Base-by-base conservation (phyloP, 164 flowering plant species). In the Vitis rotundifolia region DNA sequence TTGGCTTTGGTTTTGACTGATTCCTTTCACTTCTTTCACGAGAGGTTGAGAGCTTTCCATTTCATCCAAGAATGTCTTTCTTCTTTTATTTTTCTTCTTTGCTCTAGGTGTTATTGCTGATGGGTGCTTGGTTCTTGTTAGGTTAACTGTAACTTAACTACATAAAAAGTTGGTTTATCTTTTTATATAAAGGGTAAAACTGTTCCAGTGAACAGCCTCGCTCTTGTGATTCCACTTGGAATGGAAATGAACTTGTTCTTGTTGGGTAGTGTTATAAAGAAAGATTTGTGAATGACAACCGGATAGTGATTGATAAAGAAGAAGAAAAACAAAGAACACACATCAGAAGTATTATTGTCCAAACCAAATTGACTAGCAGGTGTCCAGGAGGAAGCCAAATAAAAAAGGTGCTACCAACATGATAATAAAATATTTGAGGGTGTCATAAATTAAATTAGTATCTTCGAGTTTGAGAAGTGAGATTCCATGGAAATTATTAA, bases 71-170 rank as follows among this genome's bases (percentile, higher is more conserved):
- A 19, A 28, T 59, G 44, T 26, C 15, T 59, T 37, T 37, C 44
- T 37, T 37, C 44, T 37, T 37, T 37, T 37, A 12, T 49, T 19
- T 64, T 64, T 64, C 37, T 53, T 6, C 8, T 51, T 13, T 15
- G 18, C 8, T 67, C 49, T 57, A 49, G 31, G 47, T 26, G 22
- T 63, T 12, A 49, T 11, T 48, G 68, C 9, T 63, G 68, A 26
- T 49, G 56, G 13, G 49, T 64, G 18, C 50, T n/a, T 51, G n/a
- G 69, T 18, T 61, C 61, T 50, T 31, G 66, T 57, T 65, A 71
- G 74, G 74, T 71, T 71, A 71, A 71, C 74, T 65, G 59, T 64
- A 29, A 74, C 72, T 63, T 63, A 68, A 68, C 76, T 54, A 49
- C 62, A 56, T 50, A 51, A 22, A 49, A 18, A 16, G 53, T 63